Conservation (phyloP, 2,329 filamentous ascomycete species). For the Parasarocladium wereldwijsianum region DNA sequence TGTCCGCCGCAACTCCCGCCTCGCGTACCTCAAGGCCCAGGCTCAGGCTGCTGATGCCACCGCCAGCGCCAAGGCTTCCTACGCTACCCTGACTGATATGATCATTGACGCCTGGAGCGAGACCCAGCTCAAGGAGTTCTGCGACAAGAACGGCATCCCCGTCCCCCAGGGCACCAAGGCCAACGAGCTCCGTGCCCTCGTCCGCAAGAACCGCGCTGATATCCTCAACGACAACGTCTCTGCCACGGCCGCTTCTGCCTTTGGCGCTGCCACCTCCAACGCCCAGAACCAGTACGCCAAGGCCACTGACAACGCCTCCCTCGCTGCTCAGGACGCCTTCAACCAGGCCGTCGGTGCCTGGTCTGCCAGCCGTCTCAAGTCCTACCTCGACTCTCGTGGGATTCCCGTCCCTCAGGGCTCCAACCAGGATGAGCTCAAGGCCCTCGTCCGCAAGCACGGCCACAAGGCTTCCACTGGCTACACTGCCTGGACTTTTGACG, state of each 20-base stretch:
- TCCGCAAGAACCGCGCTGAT: conserved; percentile 71
- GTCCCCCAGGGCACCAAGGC: conserved; percentile 84
- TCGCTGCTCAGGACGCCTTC: conserved; percentile 53
- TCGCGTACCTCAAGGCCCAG: conserved; percentile 57
- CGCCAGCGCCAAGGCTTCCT: conserved; percentile 52
- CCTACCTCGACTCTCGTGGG: conserved; percentile 62
- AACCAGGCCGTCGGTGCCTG: conserved; percentile 45
- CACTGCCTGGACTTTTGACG: conserved; percentile 68
- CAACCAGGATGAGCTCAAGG: conserved; percentile 59
- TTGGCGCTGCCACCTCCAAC: conserved; percentile 58
- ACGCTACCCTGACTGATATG: conserved; percentile 64
- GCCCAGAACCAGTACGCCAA: conserved; percentile 64
- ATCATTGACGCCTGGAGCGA: conserved; percentile 87
- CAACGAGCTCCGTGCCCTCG: conserved; percentile 79
- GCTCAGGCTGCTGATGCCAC: conserved; percentile 45
- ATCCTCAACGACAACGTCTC: conserved; percentile 51
- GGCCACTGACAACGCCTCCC: conserved; percentile 53
- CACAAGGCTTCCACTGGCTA: conserved; percentile 56
- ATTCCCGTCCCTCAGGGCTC: conserved; percentile 58
- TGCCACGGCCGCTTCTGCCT: conserved; percentile 42
- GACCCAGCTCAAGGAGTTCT: conserved; percentile 77
- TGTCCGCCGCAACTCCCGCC: conserved; percentile 79
- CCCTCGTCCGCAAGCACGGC: conserved; percentile 56
- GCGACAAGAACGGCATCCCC: conserved; percentile 72
- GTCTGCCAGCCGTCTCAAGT: conserved; percentile 66